phyloP scores from a whole-genome alignment of 768 basidiomycete genomes.

The Lactarius indigo region DNA sequence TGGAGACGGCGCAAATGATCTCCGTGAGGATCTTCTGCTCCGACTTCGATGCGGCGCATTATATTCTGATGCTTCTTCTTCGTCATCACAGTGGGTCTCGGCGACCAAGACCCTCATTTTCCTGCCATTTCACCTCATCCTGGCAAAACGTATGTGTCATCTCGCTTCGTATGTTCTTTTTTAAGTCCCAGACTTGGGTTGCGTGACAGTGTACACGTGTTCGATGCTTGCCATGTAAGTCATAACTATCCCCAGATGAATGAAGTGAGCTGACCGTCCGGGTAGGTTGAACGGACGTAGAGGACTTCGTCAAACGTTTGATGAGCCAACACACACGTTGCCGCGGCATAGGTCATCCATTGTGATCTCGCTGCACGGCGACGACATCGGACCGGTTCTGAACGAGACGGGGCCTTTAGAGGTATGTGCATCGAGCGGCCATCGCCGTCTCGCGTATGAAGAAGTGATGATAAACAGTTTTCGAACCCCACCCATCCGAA shows the following conservation, averaged over 20 bases:
- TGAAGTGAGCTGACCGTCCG: background rate
- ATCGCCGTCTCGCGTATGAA: background rate
- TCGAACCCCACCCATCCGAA: background rate
- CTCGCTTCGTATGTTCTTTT: too few species aligned
- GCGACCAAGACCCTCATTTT: constrained; percentile 14
- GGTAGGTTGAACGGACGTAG: constrained; percentile 17
- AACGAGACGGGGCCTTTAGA: background rate
- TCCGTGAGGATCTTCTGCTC: background rate
- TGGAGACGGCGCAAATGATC: constrained; percentile 13
- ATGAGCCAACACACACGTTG: background rate
- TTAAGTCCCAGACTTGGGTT: background rate
- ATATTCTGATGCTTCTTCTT: background rate
- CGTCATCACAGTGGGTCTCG: constrained; percentile 3
- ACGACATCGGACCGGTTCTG: background rate
- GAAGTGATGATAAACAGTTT: background rate
- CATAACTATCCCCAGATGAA: background rate
- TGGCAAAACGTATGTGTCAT: constrained; percentile 10
- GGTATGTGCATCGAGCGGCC: background rate
- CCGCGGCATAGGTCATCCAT: background rate
- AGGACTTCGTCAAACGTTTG: constrained; percentile 3
- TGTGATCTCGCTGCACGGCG: background rate
- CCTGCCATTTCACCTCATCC: constrained; percentile 16
- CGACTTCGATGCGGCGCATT: too few species aligned
- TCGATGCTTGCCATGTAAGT: constrained; percentile 20
- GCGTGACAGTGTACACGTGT: constrained; percentile 12